These are phyloP conservation scores for Candida sithepensis DNA, from an alignment of 805 yeast species.

Conservation along the genomic window DNA sequence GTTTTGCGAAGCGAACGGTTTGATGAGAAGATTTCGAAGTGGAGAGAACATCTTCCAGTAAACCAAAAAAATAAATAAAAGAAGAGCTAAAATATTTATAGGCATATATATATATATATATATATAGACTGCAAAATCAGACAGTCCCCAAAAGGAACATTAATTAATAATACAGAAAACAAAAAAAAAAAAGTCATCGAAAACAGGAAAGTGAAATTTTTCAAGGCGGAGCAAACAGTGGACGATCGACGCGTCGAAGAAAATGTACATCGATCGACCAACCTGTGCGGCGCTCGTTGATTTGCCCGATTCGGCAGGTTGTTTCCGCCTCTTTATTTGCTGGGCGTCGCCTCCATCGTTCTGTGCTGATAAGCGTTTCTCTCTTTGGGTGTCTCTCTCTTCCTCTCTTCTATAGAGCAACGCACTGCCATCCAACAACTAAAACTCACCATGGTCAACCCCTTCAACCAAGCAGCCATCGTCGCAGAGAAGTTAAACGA, in stretches of 20 bases:
- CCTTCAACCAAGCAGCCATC: conserved; percentile 13
- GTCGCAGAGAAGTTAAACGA: conserved; percentile 7
- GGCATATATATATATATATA: not conserved
- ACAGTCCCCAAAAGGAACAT: not conserved
- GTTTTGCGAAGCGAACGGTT: too few species aligned
- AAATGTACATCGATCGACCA: not conserved
- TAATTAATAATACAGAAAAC: not conserved
- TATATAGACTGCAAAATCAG: not conserved
- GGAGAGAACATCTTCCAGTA: not conserved
- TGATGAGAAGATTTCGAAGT: not conserved
- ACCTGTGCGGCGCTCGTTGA: not conserved
- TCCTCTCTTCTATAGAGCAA: not conserved
- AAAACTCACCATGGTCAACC: conserved; percentile 13
- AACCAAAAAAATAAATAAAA: not conserved
- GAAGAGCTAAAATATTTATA: not conserved
- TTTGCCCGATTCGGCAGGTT: not conserved
- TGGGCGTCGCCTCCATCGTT: too few species aligned
- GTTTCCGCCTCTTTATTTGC: not conserved
- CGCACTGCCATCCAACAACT: too few species aligned
- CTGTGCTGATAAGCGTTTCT: too few species aligned
- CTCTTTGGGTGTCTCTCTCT: not conserved
- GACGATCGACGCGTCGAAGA: not conserved
- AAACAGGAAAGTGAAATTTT: not conserved
- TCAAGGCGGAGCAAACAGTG: not conserved
- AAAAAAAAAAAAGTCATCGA: not conserved